Evolutionary conservation across 2,329 filamentous ascomycete species (phyloP), one percentile per base, ranked within the genome.

Genomic region (Hymenoscyphus occultus): DNA sequence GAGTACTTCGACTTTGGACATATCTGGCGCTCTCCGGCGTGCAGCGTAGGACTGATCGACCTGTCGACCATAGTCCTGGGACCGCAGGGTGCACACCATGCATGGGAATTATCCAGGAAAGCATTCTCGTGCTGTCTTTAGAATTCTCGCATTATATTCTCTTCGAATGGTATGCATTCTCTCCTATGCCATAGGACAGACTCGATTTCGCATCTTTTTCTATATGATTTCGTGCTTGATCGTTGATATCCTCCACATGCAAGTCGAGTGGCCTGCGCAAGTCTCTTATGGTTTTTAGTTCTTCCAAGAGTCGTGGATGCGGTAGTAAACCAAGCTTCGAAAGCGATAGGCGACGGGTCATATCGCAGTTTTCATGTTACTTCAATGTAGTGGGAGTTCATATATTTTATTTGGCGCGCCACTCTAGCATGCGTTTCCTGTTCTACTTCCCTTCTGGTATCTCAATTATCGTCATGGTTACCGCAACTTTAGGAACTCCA

Each of bases 21-120:
- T 28, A 51, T 51, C 45, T 28, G 45, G 45, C 45, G 19, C 45
- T 13, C 19, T 51, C 45, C 19, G 12, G 22, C 19, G 48, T 54
- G 12, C 45, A 28, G 22, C 19, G 48, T 54, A 28, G 19, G 19
- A 54, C 48, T 19, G 48, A 54, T 54, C 48, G 48, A 54, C 48
- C 48, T 54, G 42, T 54, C 48, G 19, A 54, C 48, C 48, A 54
- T 22, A 54, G 48, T 54, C 19, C 22, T 22, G 48, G 48, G 48
- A 22, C 19, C 19, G 48, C 22, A 54, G 48, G 48, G 48, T 22
- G 22, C 48, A 28, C 19, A 54, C 48, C 48, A 28, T 22, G 22
- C 19, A 54, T 54, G 19, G 48, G 48, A 22, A 54, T 22, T 54
- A 28, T 54, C 48, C 48, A 54, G 35, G 35, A 35, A 35, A 9